Evolutionary conservation across 2,329 filamentous ascomycete species (phyloP).

Genomic region (Aureobasidium vineae): DNA sequence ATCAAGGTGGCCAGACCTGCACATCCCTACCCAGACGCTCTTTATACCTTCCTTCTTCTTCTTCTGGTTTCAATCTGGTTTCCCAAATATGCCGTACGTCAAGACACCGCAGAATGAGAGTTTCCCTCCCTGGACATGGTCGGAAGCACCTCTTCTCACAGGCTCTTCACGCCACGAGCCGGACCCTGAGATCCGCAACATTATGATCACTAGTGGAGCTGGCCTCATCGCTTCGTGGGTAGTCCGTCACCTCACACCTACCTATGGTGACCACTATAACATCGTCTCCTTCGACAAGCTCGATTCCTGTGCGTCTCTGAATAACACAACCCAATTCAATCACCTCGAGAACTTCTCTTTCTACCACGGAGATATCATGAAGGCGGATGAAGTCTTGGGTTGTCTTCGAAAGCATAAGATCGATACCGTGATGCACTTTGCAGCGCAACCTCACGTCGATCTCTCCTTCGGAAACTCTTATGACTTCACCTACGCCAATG

Average conservation of each 20-base stretch:
- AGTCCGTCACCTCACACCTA: slow-evolving; percentile 71
- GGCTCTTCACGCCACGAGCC: slow-evolving; percentile 70
- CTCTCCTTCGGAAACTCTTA: slow-evolving; percentile 80
- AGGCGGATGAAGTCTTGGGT: slow-evolving; percentile 65
- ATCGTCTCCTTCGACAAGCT: slow-evolving; percentile 82
- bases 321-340: slow-evolving; percentile 71
- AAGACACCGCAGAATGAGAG: background rate
- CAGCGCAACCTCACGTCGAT: slow-evolving; percentile 79
- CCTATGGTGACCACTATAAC: slow-evolving; percentile 71
- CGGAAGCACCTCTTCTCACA: slow-evolving; percentile 65
- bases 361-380: slow-evolving; percentile 75
- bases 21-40: background rate
- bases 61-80: background rate
- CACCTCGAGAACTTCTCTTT: slow-evolving; percentile 71
- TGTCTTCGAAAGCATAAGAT: slow-evolving; percentile 70
- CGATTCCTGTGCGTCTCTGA: slow-evolving; percentile 76
- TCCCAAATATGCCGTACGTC: background rate
- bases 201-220: slow-evolving; percentile 79
- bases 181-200: slow-evolving; percentile 68
- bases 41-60: background rate
- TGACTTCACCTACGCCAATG: slow-evolving; percentile 76
- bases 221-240: slow-evolving; percentile 87
- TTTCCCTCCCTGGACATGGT: slow-evolving; percentile 54
- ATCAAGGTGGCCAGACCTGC: background rate
- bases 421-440: slow-evolving; percentile 80